Evolutionary conservation across 108 stramenopile species (phyloP).

Genomic region (Cyclotella choctawhatcheeana): DNA sequence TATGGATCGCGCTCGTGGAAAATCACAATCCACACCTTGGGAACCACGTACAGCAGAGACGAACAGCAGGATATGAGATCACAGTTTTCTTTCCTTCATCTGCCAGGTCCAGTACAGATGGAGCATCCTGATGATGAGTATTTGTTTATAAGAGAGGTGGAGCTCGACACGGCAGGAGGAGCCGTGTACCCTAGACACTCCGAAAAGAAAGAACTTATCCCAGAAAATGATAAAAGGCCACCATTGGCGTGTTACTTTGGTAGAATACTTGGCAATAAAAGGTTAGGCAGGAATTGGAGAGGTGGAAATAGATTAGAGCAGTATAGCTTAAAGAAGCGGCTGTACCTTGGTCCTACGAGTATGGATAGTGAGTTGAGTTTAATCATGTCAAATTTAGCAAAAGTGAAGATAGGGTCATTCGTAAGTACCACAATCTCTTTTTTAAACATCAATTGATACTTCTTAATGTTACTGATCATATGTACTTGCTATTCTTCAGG

Average conservation of each 20-base stretch:
- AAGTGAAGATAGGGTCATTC: slow-evolving; percentile 61
- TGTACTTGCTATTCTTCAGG: slow-evolving; percentile 3
- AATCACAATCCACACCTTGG: slow-evolving; percentile 81
- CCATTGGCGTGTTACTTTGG: slow-evolving; percentile 84
- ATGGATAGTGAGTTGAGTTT: slow-evolving; percentile 96
- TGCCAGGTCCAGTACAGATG: slow-evolving; percentile 77
- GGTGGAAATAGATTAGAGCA: slow-evolving; percentile 65
- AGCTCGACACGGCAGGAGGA: slow-evolving; percentile 65
- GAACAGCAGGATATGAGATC: slow-evolving; percentile 79
- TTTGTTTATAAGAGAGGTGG: slow-evolving; percentile 75
- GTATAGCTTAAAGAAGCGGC: slow-evolving; percentile 90
- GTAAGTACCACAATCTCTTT: slow-evolving; percentile 24
- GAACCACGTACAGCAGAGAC: slow-evolving; percentile 66
- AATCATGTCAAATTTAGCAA: slow-evolving; percentile 94
- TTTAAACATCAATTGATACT: not conserved
- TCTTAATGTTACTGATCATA: no score
- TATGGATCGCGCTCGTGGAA: slow-evolving; percentile 65
- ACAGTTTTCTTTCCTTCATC: slow-evolving; percentile 52
- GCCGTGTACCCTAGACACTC: slow-evolving; percentile 63
- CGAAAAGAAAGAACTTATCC: slow-evolving; percentile 54
- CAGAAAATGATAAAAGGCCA: slow-evolving; percentile 66
- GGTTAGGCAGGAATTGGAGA: slow-evolving; percentile 59
- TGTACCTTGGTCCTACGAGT: slow-evolving; percentile 97
- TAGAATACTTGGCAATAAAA: slow-evolving; percentile 59
- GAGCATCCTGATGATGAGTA: slow-evolving; percentile 75